phyloP scores from a whole-genome alignment of 192 early-diverging fungal genomes.

The Kappamyces sp. region DNA sequence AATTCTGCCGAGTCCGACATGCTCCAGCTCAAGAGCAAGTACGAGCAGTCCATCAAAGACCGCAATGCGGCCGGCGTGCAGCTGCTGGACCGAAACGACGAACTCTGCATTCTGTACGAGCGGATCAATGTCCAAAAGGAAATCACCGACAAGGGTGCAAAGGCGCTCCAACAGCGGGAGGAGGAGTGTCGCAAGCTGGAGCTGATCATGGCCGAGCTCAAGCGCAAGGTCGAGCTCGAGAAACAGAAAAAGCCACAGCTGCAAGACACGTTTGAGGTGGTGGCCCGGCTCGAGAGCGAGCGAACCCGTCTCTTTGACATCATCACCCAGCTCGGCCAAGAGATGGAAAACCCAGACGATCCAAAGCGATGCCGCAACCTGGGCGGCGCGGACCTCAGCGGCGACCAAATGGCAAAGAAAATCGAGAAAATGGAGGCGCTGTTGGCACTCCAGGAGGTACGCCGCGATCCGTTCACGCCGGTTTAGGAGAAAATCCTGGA shows the following conservation, averaged over 20 bases:
- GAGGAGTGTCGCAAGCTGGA: slow-evolving; percentile 41
- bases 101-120: slow-evolving; percentile 56
- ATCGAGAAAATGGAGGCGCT: slow-evolving; percentile 44
- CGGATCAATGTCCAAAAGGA: slow-evolving; percentile 41
- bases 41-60: slow-evolving; percentile 44
- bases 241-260: slow-evolving; percentile 24
- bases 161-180: slow-evolving; percentile 25
- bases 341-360: slow-evolving; percentile 48
- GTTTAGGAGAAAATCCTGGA: slow-evolving; percentile 50
- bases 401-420: slow-evolving; percentile 40
- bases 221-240: slow-evolving; percentile 33
- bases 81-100: slow-evolving; percentile 56
- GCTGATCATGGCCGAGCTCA: slow-evolving; percentile 32
- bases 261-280: slow-evolving; percentile 21
- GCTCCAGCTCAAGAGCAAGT: slow-evolving; percentile 36
- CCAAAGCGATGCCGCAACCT: slow-evolving; percentile 40
- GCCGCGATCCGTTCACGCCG: neutral
- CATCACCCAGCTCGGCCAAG: slow-evolving; percentile 18
- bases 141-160: slow-evolving; percentile 36
- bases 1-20: slow-evolving; percentile 50
- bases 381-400: slow-evolving; percentile 43
- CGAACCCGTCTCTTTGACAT: slow-evolving; percentile 18
- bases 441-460: slow-evolving; percentile 54
- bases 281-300: slow-evolving; percentile 9
- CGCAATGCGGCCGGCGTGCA: slow-evolving; percentile 47